Evolutionary conservation across 495 filamentous ascomycete species (phyloP), one percentile per base, ranked within the genome.

Genomic region (Hypoxylon subgilvum): DNA sequence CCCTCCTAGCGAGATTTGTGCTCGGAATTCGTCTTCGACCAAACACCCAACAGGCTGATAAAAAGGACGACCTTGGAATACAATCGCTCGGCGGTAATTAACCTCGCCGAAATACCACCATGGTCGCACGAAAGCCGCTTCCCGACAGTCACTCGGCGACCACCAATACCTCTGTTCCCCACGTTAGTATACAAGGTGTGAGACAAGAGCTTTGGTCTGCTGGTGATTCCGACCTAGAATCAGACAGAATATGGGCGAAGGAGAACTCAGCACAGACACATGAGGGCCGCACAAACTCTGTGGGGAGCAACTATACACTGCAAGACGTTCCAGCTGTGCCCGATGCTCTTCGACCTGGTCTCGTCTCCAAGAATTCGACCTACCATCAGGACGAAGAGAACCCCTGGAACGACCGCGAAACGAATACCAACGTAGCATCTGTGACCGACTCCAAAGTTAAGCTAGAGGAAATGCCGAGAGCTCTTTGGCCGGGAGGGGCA

Each of bases 81-180:
- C 45, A 57, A 1, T 21, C 27, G 16, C 18, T 64, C 54, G 60
- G 53, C 44, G 49, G 54, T 51, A 58, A n/a, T 46, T 58, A 13
- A 18, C 61, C 19, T 58, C 35, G 44, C 44, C 53, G 43, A 54
- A 34, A 58, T 58, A 64, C 17, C 54, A 64, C 54, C 49, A 64
- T 64, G 61, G 61, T 64, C 36, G 43, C 61, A 50, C 67, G 73
- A 52, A 80, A 80, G 46, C 76, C 79, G 30, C 47, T 76, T 32
- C 69, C 77, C 19, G 44, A 58, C 21, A 52, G 59, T 50, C 61
- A 70, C 36, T 65, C 70, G 10, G 50, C 62, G 25, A 56, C 70
- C 32, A 61, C 71, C 10, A 54, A 54, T 30, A 31, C 52, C 45
- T 23, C 43, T 63, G 28, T 57, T 55, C 36, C 57, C 66, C 32